phyloP scores from a whole-genome alignment of 495 filamentous ascomycete species.

The Talaromyces thailandensis region DNA sequence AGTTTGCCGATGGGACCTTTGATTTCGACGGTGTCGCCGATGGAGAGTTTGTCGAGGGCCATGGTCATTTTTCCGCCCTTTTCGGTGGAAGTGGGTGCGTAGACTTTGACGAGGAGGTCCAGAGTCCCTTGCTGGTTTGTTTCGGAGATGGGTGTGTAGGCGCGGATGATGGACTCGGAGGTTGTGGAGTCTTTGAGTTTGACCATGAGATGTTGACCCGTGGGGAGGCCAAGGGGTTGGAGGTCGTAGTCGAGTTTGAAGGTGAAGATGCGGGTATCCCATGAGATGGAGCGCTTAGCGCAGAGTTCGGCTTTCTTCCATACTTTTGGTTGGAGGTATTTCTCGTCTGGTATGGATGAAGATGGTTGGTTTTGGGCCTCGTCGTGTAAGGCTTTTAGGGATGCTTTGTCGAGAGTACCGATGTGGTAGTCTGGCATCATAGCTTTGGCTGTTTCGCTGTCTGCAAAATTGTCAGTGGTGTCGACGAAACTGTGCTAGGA shows the following conservation, averaged over 20 bases:
- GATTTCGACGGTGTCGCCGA: conserved; percentile 69
- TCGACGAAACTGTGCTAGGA: neutral
- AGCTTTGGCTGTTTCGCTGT: conserved; percentile 82
- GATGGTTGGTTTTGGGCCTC: conserved; percentile 6
- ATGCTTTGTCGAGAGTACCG: conserved; percentile 58
- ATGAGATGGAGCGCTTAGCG: conserved; percentile 57
- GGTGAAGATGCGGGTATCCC: conserved; percentile 76
- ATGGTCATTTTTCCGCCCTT: conserved; percentile 80
- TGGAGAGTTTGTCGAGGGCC: conserved; percentile 62
- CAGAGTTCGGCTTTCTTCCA: conserved; percentile 66
- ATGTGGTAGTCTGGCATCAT: conserved; percentile 92
- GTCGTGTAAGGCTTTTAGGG: conserved; percentile 40
- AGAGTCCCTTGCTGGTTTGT: conserved; percentile 50
- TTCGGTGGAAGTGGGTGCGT: conserved; percentile 49
- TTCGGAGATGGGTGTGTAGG: conserved; percentile 82
- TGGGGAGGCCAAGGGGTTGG: conserved; percentile 70
- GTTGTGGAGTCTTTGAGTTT: conserved; percentile 58
- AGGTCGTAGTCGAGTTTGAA: conserved; percentile 67
- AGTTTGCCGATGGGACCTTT: conserved; percentile 91
- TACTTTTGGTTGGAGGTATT: conserved; percentile 60
- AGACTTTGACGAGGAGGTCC: conserved; percentile 79
- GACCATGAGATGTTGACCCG: conserved; percentile 86
- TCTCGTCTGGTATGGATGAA: conserved; percentile 33
- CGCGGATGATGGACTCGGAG: conserved; percentile 68
- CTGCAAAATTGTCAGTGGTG: conserved; percentile 29